Percentiles rank a stretch among this genome's conserved stretches.
These are phyloP conservation scores for Lentinula aciculospora DNA, from an alignment of 768 basidiomycete genomes.

Conservation along the genomic window DNA sequence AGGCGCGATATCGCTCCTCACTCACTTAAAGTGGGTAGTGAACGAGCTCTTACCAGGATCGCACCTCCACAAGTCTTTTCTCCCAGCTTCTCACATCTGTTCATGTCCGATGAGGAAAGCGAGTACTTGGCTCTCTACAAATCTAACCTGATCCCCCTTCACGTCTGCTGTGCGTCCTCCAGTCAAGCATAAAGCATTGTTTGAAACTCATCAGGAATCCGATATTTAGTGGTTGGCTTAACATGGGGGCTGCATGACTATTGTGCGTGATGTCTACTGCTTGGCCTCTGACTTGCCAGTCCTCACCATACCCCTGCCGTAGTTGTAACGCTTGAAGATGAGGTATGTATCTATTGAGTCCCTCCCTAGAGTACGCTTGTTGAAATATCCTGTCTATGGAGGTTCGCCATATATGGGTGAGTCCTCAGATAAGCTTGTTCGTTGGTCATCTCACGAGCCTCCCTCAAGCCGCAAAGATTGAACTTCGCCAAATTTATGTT, in stretches of 20 bases:
- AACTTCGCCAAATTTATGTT: slow-evolving; percentile 33
- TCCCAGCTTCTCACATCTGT: background rate
- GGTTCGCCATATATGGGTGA: slow-evolving; percentile 35
- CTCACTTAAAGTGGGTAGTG: background rate
- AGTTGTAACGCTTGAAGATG: slow-evolving; percentile 30
- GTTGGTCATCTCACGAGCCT: background rate
- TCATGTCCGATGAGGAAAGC: slow-evolving; percentile 2
- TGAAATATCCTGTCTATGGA: slow-evolving; percentile 7
- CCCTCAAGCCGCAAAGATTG: slow-evolving; percentile 25
- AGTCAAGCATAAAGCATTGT: background rate
- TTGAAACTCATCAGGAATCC: background rate
- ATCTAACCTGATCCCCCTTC: slow-evolving; percentile 15
- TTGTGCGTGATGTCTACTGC: slow-evolving; percentile 14
- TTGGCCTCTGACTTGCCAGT: background rate
- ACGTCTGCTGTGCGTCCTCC: slow-evolving; percentile 14
- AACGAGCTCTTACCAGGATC: too few species aligned
- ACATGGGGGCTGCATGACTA: slow-evolving; percentile 35
- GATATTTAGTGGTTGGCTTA: slow-evolving; percentile 22
- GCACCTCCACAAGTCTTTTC: background rate
- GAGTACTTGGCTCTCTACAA: slow-evolving; percentile 9
- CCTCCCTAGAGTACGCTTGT: background rate
- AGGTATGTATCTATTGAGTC: slow-evolving; percentile 14
- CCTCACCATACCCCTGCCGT: background rate
- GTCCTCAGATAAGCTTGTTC: background rate
- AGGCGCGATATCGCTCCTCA: too few species aligned